Base-by-base conservation (phyloP, 306 rosid genomes). In the Ochetophila trinervis region DNA sequence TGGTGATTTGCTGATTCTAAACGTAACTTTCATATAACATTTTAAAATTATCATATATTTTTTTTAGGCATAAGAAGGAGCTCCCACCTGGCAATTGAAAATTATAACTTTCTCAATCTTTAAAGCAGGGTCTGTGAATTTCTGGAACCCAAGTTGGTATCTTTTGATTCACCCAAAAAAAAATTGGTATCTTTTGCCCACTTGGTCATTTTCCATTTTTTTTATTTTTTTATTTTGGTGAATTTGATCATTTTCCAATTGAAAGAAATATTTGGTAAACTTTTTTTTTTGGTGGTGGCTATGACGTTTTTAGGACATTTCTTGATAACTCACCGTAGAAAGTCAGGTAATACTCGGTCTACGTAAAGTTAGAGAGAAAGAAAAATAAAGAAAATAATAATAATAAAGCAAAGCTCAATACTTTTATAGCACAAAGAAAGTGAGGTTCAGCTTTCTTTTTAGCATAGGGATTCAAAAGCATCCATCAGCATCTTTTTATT, bases 381-480 rank as follows among this genome's bases (percentile, higher is more conserved):
- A 62, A 78, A 54, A 69, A n/a, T 34, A 52, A 8, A 13, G 12
- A 36, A 7, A 40, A 40, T 40, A 40, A 40, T 45, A 35, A 56
- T 22, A 20, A 66, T 56, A 78, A 73, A 52, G 67, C 61, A 78
- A 76, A 75, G 71, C 61, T 74, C 16, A 36, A 37, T 58, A 52
- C 62, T 59, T 79, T 78, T 57, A 54, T 8, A 56, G 72, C 30
- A 11, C 10, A 34, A 55, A 72, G 81, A 78, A 77, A 75, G 81
- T 35, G 62, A 72, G 57, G 74, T 59, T 52, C 66, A 62, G 68
- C 78, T 72, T 75, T 70, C 74, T 63, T 72, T 66, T 30, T 65
- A 68, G 84, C 81, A 79, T 45, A 12, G 30, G 74, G 74, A 70
- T 67, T 65, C 18, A 60, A 68, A 69, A 75, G 79, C 74, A 70